Base-by-base conservation (phyloP, 2,329 filamentous ascomycete genomes). In the Nannizziopsis arthrosporioides region DNA sequence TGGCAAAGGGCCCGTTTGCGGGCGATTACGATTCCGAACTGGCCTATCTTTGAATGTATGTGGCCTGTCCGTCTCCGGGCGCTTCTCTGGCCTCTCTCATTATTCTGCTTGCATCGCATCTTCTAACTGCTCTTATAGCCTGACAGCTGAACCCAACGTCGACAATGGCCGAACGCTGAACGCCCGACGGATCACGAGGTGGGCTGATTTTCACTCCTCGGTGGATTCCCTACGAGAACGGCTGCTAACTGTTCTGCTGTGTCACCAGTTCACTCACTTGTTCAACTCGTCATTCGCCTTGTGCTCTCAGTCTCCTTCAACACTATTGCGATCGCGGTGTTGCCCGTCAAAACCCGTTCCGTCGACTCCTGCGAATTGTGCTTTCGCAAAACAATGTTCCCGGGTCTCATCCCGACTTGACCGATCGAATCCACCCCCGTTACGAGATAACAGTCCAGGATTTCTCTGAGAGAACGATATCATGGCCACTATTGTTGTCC, bases 401-500 rank as follows among this genome's bases (percentile, higher is more conserved):
- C 19, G 34, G 7, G 43, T n/a, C 14, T 11, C 18, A 17, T 27
- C 8, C 34, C 35, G 18, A 39, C 7, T 30, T 40, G 3, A 8
- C 3, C 38, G 43, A 32, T 3, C 32, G 22, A 8, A n/a, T 19
- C 36, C 36, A 40, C 38, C 14, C 19, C n/a, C 43, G n/a, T 36
- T 31, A 5, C 12, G 7, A 11, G 12, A 17, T 22, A 12, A 30
- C 9, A 17, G n/a, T 14, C 10, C 18, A 18, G n/a, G 8, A 38
- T 7, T 36, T 34, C 14, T 10, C 19, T 14, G 22, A 15, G n/a
- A 7, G 34, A 12, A 38, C 10, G n/a, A n/a, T 36, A 47, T 22
- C 12, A 73, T 73, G 70, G 68, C 70, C 47, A 70, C 70, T 10
- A 63, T 72, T 31, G 63, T 72, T 47, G 65, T 73, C 15, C 70